These are phyloP conservation scores for Lomentospora prolificans DNA, from an alignment of 2,329 filamentous ascomycete genomes.

Conservation along the genomic window DNA sequence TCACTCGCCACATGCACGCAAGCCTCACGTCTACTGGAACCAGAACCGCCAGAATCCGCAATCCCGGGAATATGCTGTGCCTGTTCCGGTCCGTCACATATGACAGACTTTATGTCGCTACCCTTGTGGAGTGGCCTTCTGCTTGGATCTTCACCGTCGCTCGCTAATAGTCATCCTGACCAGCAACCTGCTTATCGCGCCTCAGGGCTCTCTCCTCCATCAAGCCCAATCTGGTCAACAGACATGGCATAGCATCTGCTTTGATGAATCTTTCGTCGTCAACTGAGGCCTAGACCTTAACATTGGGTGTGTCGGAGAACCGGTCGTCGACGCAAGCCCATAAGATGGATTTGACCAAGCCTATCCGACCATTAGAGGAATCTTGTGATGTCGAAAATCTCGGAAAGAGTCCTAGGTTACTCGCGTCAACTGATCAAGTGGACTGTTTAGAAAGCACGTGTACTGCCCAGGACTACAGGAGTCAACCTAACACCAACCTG, in stretches of 20 bases:
- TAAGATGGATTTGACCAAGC: too few species aligned
- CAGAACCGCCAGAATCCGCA: not conserved
- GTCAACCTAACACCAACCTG: slow-evolving; percentile 15
- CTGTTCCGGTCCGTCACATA: too few species aligned
- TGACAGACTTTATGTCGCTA: too few species aligned
- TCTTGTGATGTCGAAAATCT: not conserved
- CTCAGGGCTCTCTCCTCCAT: too few species aligned
- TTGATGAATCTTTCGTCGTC: too few species aligned
- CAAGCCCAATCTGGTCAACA: too few species aligned
- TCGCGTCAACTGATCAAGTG: not conserved
- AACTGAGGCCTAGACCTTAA: too few species aligned
- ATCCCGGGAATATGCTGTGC: not conserved
- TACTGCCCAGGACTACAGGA: not conserved
- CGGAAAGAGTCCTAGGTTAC: not conserved
- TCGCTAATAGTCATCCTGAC: not conserved
- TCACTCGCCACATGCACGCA: not conserved
- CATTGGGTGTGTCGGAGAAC: too few species aligned
- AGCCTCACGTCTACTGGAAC: not conserved
- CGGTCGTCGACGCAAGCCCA: too few species aligned
- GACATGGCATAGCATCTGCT: too few species aligned
- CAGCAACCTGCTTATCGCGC: too few species aligned
- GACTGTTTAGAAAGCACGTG: not conserved
- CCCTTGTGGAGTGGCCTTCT: not conserved
- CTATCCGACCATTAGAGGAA: too few species aligned
- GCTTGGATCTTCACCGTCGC: not conserved